Percentiles rank a stretch among this genome's conserved stretches.
phyloP scores from a whole-genome alignment of 164 flowering plant genomes.

The Magnolia officinalis region DNA sequence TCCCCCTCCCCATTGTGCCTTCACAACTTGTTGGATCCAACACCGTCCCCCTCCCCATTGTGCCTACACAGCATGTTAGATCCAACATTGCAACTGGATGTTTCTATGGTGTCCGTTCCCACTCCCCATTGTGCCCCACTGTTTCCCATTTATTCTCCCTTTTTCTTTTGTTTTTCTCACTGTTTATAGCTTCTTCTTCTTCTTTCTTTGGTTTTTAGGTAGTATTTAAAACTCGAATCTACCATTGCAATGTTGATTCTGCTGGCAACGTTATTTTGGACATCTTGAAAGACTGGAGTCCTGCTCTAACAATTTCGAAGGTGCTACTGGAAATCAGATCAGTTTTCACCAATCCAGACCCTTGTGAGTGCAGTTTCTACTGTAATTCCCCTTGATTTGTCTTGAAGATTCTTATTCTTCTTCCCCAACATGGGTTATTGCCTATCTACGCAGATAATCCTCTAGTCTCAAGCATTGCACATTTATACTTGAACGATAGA shows the following conservation, averaged over 20 bases:
- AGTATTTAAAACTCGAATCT: constrained; percentile 82
- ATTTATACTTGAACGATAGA: constrained; percentile 62
- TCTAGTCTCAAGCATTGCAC: constrained; percentile 62
- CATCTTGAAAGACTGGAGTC: constrained; percentile 93
- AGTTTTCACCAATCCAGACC: constrained; percentile 69
- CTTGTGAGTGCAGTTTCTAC: constrained; percentile 46
- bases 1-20: background rate
- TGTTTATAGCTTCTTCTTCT: background rate
- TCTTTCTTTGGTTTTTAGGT: constrained; percentile 41
- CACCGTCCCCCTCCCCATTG: no score
- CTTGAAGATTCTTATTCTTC: background rate
- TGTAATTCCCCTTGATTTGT: background rate
- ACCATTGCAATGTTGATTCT: constrained; percentile 89
- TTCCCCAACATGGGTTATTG: background rate
- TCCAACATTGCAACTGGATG: no score
- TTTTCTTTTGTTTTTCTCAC: background rate
- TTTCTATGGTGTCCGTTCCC: background rate
- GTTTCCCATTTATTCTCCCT: background rate
- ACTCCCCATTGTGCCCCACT: background rate
- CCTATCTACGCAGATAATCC: constrained; percentile 60
- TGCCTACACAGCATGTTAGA: no score
- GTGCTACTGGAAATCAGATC: constrained; percentile 76
- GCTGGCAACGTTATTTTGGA: constrained; percentile 68
- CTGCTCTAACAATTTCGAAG: constrained; percentile 90
- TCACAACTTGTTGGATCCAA: no score